Evolutionary conservation across 148 eudicot genomes (phyloP).

Genomic region (Arbutus unedo): DNA sequence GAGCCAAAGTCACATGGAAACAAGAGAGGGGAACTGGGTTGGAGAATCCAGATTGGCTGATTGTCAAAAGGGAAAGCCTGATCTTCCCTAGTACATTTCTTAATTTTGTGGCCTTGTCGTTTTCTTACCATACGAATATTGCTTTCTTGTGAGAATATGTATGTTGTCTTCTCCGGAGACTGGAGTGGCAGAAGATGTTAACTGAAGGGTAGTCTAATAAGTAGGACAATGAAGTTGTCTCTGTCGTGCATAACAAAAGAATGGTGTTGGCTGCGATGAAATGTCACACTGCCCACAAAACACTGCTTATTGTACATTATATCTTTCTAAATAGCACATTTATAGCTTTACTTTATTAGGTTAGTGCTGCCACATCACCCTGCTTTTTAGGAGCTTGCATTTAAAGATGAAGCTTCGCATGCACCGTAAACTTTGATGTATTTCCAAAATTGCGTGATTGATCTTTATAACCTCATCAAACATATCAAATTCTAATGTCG

Average conservation of each 20-base stretch:
- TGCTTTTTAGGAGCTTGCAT: neutral
- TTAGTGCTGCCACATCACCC: neutral
- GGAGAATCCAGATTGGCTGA: too few relatives aligned
- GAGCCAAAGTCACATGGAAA: too few relatives aligned
- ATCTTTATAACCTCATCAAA: neutral
- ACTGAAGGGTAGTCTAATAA: neutral
- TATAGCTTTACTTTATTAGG: slow-evolving; percentile 1
- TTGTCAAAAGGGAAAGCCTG: too few relatives aligned
- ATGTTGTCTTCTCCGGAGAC: neutral
- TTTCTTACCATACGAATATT: neutral
- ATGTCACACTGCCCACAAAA: neutral
- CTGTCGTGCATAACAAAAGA: neutral
- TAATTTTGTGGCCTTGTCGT: neutral
- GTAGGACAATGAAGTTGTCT: slow-evolving; percentile 7
- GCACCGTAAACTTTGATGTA: neutral
- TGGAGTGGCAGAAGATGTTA: neutral
- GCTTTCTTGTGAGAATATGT: neutral
- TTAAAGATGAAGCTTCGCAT: neutral
- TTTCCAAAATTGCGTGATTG: neutral
- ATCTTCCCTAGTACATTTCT: neutral
- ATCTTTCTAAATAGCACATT: neutral
- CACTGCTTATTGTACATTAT: neutral
- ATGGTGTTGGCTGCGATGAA: neutral
- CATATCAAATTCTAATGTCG: neutral
- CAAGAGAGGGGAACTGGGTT: too few relatives aligned